These are phyloP conservation scores for Sporothrix protearum DNA, from an alignment of 2,329 filamentous ascomycete species.

Conservation along the genomic window DNA sequence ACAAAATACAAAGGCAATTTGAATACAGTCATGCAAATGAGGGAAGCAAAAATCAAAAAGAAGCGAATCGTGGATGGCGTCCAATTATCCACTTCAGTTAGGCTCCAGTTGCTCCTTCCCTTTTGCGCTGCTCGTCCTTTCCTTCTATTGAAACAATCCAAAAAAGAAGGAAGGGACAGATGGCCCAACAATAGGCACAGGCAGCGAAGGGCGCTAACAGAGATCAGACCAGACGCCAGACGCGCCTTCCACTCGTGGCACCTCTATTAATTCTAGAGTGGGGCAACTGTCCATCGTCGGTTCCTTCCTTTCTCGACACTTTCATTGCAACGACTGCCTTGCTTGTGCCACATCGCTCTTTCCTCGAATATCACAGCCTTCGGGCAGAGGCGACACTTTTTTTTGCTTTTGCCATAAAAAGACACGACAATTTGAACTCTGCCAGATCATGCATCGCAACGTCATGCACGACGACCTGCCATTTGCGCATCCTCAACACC, in stretches of 20 bases:
- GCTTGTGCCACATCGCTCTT: background rate
- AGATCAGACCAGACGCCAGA: background rate
- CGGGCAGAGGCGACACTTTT: background rate
- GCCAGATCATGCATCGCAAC: background rate
- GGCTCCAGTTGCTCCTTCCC: background rate
- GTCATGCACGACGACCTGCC: background rate
- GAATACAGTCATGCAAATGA: background rate
- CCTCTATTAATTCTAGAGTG: background rate
- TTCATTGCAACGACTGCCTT: background rate
- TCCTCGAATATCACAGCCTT: background rate
- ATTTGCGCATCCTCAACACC: background rate
- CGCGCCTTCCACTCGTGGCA: background rate
- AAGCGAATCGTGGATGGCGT: background rate
- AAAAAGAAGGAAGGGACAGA: background rate
- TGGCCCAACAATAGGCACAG: background rate
- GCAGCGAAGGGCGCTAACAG: conserved; percentile 6
- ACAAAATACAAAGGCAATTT: background rate
- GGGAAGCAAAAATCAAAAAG: background rate
- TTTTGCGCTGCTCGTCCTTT: background rate
- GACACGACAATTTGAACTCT: background rate
- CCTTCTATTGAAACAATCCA: background rate
- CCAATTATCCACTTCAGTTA: background rate
- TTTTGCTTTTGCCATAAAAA: background rate
- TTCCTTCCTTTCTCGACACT: background rate
- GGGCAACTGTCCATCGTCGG: background rate